These are phyloP conservation scores for Cryptococcus sp. DNA, from an alignment of 1,284 basidiomycete species.

Conservation along the genomic window DNA sequence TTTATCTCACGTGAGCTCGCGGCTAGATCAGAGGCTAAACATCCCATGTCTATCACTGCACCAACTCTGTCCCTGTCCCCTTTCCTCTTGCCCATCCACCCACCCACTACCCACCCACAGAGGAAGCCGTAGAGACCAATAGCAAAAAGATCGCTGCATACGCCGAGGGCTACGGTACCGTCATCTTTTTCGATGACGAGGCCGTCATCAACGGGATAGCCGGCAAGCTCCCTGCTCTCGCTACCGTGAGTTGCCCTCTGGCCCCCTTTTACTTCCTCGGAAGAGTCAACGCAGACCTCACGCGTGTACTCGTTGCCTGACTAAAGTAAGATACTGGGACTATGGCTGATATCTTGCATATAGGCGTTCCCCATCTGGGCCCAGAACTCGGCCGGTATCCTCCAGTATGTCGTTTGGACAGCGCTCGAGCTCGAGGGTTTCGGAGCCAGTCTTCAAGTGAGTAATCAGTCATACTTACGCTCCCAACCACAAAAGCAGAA, in stretches of 20 bases:
- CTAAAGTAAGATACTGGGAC: no score
- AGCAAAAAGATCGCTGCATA: background rate
- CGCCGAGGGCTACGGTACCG: constrained; percentile 52
- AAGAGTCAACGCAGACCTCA: no score
- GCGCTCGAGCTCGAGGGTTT: constrained; percentile 54
- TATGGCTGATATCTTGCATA: background rate
- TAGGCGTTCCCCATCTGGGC: constrained; percentile 37
- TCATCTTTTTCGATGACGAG: constrained; percentile 57
- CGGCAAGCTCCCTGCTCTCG: constrained; percentile 48
- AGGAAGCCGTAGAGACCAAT: background rate
- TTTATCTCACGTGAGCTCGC: background rate
- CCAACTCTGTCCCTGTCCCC: background rate
- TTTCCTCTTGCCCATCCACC: no score
- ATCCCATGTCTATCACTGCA: background rate
- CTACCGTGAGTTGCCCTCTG: constrained; percentile 16
- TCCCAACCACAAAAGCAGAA: background rate
- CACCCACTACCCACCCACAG: background rate
- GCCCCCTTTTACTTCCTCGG: background rate
- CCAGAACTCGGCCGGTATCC: constrained; percentile 44
- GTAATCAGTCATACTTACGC: constrained; percentile 1
- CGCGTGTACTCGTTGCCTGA: background rate
- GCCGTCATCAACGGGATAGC: constrained; percentile 52
- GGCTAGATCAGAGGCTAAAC: background rate
- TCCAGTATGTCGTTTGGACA: constrained; percentile 56
- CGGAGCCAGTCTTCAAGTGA: constrained; percentile 54